Evolutionary conservation across 352 stramenopile species (phyloP).

Genomic region (Blastocystis sp.): DNA sequence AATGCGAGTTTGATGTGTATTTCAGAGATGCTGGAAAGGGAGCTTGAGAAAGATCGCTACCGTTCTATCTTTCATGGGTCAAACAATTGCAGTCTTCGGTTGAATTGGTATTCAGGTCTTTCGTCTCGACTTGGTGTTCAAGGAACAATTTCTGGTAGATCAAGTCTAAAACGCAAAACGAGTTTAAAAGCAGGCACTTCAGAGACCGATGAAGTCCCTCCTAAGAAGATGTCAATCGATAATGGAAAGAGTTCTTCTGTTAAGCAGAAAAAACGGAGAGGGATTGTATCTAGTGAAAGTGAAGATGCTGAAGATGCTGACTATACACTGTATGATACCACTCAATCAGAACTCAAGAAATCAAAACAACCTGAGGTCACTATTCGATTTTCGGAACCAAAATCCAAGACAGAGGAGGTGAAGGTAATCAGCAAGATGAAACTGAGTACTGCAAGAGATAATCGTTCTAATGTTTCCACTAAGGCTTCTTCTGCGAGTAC

Average conservation of each 20-base stretch:
- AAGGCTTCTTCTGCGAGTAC: background rate
- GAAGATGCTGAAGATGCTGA: constrained; percentile 9
- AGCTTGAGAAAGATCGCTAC: constrained; percentile 48
- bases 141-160: background rate
- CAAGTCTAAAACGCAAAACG: background rate
- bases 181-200: background rate
- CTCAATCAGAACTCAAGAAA: background rate
- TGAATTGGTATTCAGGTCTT: constrained; percentile 31
- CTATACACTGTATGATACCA: background rate
- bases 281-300: background rate
- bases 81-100: constrained; percentile 41
- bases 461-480: background rate
- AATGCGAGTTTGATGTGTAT: background rate
- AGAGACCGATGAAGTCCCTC: background rate
- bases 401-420: background rate
- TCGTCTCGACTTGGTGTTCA: background rate
- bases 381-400: background rate
- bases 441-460: background rate
- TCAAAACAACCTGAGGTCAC: background rate
- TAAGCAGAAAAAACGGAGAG: background rate
- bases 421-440: background rate
- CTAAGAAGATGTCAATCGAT: no score
- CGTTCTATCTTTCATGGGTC: constrained; percentile 9
- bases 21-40: constrained; percentile 19
- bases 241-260: background rate